phyloP scores from a whole-genome alignment of 2,329 filamentous ascomycete species.

The Ascosphaera apis region DNA sequence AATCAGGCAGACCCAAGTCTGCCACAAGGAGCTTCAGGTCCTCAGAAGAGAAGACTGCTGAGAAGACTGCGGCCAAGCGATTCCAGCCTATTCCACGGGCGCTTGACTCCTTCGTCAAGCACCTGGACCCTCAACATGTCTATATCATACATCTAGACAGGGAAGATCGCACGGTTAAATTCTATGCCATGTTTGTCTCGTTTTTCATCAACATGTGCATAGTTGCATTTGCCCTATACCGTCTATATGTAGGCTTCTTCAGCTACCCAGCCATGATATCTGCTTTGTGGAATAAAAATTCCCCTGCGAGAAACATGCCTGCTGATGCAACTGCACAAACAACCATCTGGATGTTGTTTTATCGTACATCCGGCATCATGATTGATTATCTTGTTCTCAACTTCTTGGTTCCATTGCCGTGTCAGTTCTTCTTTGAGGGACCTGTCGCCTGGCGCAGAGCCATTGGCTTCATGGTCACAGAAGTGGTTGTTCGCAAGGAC shows the following conservation, averaged over 20 bases:
- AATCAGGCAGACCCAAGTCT: constrained; percentile 9
- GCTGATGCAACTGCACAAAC: not conserved
- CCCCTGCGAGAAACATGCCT: not conserved
- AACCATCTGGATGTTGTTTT: not conserved
- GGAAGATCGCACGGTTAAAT: constrained; percentile 47
- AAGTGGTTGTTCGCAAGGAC: constrained; percentile 62
- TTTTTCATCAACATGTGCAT: constrained; percentile 53
- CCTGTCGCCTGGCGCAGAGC: constrained; percentile 51
- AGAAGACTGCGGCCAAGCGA: not conserved
- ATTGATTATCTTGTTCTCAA: constrained; percentile 49
- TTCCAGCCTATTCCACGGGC: constrained; percentile 23
- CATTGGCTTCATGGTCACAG: constrained; percentile 53
- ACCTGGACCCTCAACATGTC: constrained; percentile 43
- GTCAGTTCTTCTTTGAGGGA: constrained; percentile 42
- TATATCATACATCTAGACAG: constrained; percentile 71
- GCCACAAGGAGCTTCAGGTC: constrained; percentile 10
- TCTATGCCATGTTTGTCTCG: constrained; percentile 61
- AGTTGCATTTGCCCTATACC: constrained; percentile 38
- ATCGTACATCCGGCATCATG: constrained; percentile 25
- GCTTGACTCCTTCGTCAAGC: constrained; percentile 41
- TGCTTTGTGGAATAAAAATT: not conserved
- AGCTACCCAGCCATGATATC: constrained; percentile 45
- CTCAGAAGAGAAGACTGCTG: constrained; percentile 6
- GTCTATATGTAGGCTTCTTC: constrained; percentile 44
- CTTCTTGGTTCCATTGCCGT: constrained; percentile 50